Base-by-base conservation (phyloP, 106 monocot genomes). In the Xerophyta viscosa region DNA sequence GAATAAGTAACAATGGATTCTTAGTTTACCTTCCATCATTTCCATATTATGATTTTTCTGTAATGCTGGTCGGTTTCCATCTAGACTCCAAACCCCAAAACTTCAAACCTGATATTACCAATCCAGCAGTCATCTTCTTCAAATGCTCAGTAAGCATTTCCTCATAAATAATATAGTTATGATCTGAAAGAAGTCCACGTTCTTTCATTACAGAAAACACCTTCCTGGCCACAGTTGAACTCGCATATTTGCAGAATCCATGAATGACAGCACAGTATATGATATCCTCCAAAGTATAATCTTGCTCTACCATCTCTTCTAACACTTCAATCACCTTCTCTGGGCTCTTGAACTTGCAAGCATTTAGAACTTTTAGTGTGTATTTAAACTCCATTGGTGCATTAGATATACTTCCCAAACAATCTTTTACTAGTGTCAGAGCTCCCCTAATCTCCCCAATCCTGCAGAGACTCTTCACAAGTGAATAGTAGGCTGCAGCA, bases 321-420 rank as follows among this genome's bases (percentile, higher is more conserved):
- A 98, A 41, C 36, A 83, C 63, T 47, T 49, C 68, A 4, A 88
- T 46, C 28, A 98, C 96, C 59, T 74, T 86, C 53, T 82, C 84
- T 24, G 84, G 77, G 15, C 57, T 67, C 23, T 75, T 62, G 2
- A 66, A 68, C 66, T 66, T 73, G 46, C 89, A 86, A 2, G 61
- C 76, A 65, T 77, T 69, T 11, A 90, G 63, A 60, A 86, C 50
- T 28, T 81, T 74, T 68, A 98, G 47, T 6, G 86, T 59, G 63
- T 90, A 98, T 58, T 98, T 98, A 58, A 98, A 98, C 27, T 89
- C 96, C 66, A 76, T 66, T 2, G 96, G 96, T 18, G 89, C 96
- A 57, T 37, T 75, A 28, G 68, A 63, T 9, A 90, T 76, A 74
- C 71, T 98, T 11, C 81, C 89, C 49, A 98, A 67, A 50, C 96